Base-by-base conservation (phyloP, 331 rosid genomes). In the Rosa hybrid region DNA sequence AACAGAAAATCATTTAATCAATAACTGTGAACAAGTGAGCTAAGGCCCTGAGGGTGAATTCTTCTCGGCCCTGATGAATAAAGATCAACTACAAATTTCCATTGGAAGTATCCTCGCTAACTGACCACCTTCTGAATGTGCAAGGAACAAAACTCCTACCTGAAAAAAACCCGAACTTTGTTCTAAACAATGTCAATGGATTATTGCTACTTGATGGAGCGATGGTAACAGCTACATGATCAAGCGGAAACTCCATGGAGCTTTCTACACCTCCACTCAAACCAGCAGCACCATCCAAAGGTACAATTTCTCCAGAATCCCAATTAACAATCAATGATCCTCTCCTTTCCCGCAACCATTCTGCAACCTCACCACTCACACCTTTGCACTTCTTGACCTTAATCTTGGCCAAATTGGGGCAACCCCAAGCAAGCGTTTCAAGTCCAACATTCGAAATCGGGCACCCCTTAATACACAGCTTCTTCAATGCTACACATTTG, bases 341-440 rank as follows among this genome's bases (percentile, higher is more conserved):
- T 74, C 97, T 89, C 49, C 89, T 85, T 57, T 87, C 87, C 1
- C 90, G 86, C 86, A 93, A 78, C 97, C 91, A 85, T 44, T 89
- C 90, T 1, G 87, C 90, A 23, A 82, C 85, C 75, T 81, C 88
- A 39, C 88, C 86, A 20, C 90, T 91, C 69, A 91, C 91, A 54
- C 86, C 91, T 76, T 79, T 93, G 71, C 98, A 93, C 81, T 91
- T 91, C 81, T 88, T 93, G 8, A 93, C 93, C 90, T 93, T 93
- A 59, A 93, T 87, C 80, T 93, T 93, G 62, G 91, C 86, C 88
- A 93, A 86, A 86, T 87, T 93, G 42, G 98, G 98, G 68, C 93
- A 93, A 1, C 98, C 97, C 74, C 76, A 86, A 59, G 92, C 97
- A 18, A 91, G 88, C 18, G 90, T 82, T 77, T 90, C 86, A 7